A percentile compares a stretch with the other conserved stretches of the same genome.
Conservation (phyloP, 2,329 filamentous ascomycete genomes). For the Ceratocystis harringtonii region DNA sequence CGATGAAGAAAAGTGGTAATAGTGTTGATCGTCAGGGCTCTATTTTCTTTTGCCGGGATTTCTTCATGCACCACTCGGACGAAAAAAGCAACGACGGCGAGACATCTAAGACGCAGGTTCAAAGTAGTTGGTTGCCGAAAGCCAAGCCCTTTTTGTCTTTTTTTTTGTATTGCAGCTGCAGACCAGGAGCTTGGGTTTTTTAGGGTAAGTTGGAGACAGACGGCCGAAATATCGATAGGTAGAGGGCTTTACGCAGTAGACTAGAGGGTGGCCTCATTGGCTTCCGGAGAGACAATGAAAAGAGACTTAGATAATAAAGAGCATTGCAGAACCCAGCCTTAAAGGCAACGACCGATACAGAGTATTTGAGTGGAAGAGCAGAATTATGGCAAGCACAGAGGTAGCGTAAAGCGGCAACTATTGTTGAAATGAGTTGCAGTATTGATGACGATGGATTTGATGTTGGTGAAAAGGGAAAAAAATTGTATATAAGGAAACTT, state of each 20-base stretch:
- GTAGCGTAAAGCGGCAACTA: neutral
- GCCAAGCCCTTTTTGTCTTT: neutral
- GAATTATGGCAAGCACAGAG: neutral
- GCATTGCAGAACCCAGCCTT: neutral
- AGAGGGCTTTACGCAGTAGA: neutral
- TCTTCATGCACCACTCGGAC: conserved; percentile 1
- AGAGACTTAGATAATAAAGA: neutral
- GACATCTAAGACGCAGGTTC: neutral
- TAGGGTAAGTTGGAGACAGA: neutral
- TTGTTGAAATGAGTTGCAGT: neutral
- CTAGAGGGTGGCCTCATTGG: neutral
- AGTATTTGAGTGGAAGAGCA: neutral
- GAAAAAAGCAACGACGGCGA: neutral
- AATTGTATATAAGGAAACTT: neutral
- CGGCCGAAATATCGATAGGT: neutral
- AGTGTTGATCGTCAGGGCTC: neutral
- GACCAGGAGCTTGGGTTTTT: neutral
- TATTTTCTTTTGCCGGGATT: neutral
- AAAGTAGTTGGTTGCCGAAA: neutral
- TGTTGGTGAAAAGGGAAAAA: neutral
- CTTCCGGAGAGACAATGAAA: neutral
- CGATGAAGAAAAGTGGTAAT: neutral
- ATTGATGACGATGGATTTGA: neutral
- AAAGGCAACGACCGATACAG: neutral
- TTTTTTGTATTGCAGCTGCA: neutral